Base-by-base conservation (phyloP, 2,329 filamentous ascomycete genomes). In the Cordyceps sp. region DNA sequence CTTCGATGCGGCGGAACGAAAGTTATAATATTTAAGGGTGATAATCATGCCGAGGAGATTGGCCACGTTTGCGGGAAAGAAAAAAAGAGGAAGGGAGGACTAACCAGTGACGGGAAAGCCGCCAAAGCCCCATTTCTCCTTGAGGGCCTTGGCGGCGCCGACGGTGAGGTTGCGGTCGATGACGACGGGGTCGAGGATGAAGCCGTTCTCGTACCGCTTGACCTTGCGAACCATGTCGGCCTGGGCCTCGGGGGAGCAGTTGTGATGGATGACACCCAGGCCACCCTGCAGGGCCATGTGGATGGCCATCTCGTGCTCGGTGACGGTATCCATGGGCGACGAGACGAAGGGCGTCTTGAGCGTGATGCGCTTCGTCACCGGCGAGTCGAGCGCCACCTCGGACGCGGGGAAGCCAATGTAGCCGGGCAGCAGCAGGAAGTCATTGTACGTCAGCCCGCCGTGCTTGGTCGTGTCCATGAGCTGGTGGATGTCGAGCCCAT, bases 1-100 rank as follows among this genome's bases (percentile, higher is more conserved):
- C n/a, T 77, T 81, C 79, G 73, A 78, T 92, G 70, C 83, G 84
- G 90, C 88, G 88, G 90, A 98, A 98, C 90, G 90, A 98, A 98
- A 98, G 90, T 96, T 96, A 94, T 80, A 73, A 64, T n/a, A 62
- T 61, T 65, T 70, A 67, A 64, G 61, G 68, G 65, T 73, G 67
- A 68, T 83, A 90, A 93, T 93, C 82, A 85, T 59, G 52, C n/a
- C 45, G 61, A 61, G 53, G 49, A 44, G 5, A 32, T 35, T 31
- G 37, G 24, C 19, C 32, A 27, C 24, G 31, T 18, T 32, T 29
- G 33, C 18, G 27, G 30, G 34, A 32, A 19, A 29, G 32, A 37
- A 25, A 29, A 39, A 40, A 30, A 31, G n/a, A n/a, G n/a, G n/a
- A n/a, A n/a, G n/a, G n/a, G n/a, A n/a, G n/a, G 39, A 67, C 88